These are phyloP conservation scores for Apiospora phragmitis DNA, from an alignment of 2,329 filamentous ascomycete genomes.

Conservation along the genomic window DNA sequence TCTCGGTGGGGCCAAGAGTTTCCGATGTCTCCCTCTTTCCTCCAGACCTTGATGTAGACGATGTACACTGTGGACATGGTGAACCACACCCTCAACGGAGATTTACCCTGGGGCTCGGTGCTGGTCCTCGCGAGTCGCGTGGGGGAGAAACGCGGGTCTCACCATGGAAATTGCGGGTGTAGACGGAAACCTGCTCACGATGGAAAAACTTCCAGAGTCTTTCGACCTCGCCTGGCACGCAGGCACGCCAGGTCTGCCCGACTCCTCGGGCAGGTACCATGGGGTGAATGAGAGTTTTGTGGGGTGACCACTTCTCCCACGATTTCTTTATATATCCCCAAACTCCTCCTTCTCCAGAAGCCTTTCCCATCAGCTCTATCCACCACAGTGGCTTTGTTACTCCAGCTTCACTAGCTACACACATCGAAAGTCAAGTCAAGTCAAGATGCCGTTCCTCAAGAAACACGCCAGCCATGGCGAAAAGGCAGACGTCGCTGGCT, in stretches of 20 bases:
- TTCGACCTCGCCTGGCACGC: neutral
- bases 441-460: constrained; percentile 30
- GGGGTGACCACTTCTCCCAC: constrained; percentile 8
- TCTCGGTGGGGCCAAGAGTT: neutral
- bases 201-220: constrained; percentile 3
- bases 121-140: constrained; percentile 4
- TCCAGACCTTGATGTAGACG: neutral
- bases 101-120: neutral
- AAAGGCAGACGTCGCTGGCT: constrained; percentile 13
- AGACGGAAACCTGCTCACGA: constrained; percentile 4
- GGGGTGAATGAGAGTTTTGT: neutral
- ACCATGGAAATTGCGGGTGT: constrained; percentile 8
- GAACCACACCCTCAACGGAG: constrained; percentile 1
- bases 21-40: neutral
- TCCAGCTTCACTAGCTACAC: neutral
- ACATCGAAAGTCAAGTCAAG: constrained; percentile 13
- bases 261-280: constrained; percentile 8
- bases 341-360: constrained; percentile 7
- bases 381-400: constrained; percentile 2
- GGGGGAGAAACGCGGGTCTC: neutral
- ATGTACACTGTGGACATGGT: neutral
- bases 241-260: neutral
- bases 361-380: neutral
- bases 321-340: constrained; percentile 10
- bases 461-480: constrained; percentile 26